Evolutionary conservation across 441 rosid genomes (phyloP).

Genomic region (Dalechampia spathulata): DNA sequence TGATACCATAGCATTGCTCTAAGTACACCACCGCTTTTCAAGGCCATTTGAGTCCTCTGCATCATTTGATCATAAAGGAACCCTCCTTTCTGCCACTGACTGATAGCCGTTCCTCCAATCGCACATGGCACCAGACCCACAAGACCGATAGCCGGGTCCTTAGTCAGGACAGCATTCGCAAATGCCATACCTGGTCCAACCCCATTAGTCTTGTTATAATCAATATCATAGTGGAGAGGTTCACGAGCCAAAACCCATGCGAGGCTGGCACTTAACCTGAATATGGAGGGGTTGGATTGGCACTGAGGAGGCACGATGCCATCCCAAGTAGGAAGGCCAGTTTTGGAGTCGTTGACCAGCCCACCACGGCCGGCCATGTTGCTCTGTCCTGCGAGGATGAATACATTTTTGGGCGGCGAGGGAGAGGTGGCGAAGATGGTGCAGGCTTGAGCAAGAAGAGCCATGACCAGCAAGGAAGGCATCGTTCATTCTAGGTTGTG

Average conservation of each 20-base stretch:
- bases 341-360: conserved; percentile 36
- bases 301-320: conserved; percentile 58
- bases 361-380: conserved; percentile 99
- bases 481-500: conserved; percentile 11
- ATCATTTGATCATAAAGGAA: conserved; percentile 46
- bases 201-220: conserved; percentile 48
- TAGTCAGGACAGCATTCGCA: conserved; percentile 49
- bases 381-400: conserved; percentile 83
- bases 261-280: conserved; percentile 43
- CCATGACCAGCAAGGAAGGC: conserved; percentile 21
- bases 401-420: conserved; percentile 29
- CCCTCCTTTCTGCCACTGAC: conserved; percentile 62
- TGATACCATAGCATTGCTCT: conserved; percentile 80
- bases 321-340: conserved; percentile 50
- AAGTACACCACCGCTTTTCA: conserved; percentile 36
- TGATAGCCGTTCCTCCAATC: conserved; percentile 65
- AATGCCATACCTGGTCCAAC: conserved; percentile 88
- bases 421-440: conserved; percentile 10
- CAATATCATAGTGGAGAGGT: conserved; percentile 80
- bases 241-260: conserved; percentile 62
- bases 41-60: conserved; percentile 36
- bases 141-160: conserved; percentile 29
- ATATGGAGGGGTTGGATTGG: conserved; percentile 55
- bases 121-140: conserved; percentile 85
- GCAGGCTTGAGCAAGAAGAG: conserved; percentile 18